These are phyloP conservation scores for Blastobotrys serpentis DNA, from an alignment of 1,139 yeast genomes.

Conservation along the genomic window DNA sequence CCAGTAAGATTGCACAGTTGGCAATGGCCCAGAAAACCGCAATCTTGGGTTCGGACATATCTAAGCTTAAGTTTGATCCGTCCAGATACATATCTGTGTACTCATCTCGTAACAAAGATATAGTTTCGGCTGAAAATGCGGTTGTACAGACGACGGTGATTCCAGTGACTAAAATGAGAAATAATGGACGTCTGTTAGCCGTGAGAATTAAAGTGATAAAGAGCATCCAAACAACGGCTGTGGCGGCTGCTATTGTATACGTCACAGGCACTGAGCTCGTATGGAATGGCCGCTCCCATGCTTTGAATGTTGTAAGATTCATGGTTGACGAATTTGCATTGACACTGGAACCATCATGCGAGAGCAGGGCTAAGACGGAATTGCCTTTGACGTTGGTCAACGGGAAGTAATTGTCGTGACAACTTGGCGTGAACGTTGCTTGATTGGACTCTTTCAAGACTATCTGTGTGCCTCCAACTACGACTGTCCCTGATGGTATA, in stretches of 20 bases:
- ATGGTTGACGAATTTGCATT: constrained; percentile 6
- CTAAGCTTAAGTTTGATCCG: constrained; percentile 20
- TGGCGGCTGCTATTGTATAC: constrained; percentile 29
- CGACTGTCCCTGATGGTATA: constrained; percentile 18
- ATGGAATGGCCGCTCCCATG: constrained; percentile 29
- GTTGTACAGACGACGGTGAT: constrained; percentile 29
- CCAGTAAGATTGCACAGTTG: constrained; percentile 47
- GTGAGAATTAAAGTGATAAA: constrained; percentile 27
- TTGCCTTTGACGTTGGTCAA: constrained; percentile 16
- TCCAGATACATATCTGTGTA: constrained; percentile 25
- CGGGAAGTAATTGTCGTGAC: constrained; percentile 24
- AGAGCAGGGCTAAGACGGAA: constrained; percentile 17
- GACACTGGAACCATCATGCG: neutral
- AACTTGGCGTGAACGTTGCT: constrained; percentile 24
- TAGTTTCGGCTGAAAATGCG: constrained; percentile 25
- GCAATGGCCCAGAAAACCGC: constrained; percentile 20
- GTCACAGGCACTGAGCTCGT: constrained; percentile 30
- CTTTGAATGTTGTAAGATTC: constrained; percentile 9
- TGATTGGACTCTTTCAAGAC: constrained; percentile 15
- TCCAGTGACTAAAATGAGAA: constrained; percentile 28
- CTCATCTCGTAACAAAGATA: constrained; percentile 24
- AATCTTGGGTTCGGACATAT: constrained; percentile 11
- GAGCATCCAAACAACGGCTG: constrained; percentile 31
- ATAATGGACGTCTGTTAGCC: constrained; percentile 27
- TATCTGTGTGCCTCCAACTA: constrained; percentile 22